These are phyloP conservation scores for Calocera cornea DNA, from an alignment of 768 basidiomycete species.

Conservation along the genomic window DNA sequence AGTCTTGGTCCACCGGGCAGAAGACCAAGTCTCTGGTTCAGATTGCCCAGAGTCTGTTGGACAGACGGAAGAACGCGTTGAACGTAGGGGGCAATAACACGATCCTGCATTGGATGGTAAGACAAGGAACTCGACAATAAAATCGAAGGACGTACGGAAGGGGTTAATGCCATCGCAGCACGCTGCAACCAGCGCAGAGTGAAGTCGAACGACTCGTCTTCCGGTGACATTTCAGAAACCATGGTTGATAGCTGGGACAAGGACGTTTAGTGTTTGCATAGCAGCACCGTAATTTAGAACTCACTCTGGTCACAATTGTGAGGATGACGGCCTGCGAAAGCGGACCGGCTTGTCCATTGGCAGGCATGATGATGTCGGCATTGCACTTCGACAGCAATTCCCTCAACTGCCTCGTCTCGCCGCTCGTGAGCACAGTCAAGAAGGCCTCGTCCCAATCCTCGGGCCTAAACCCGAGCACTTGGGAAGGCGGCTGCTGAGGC, in stretches of 20 bases:
- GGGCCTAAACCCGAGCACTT: not conserved
- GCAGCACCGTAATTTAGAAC: conserved; percentile 21
- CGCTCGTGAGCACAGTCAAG: conserved; percentile 58
- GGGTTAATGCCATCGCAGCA: conserved; percentile 52
- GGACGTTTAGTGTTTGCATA: not conserved
- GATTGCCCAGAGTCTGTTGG: conserved; percentile 58
- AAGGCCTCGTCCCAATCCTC: conserved; percentile 83
- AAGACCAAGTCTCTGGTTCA: conserved; percentile 65
- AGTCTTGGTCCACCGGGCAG: conserved; percentile 53
- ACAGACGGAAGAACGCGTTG: conserved; percentile 70
- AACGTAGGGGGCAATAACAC: conserved; percentile 68
- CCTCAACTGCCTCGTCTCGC: conserved; percentile 60
- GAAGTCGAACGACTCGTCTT: conserved; percentile 68
- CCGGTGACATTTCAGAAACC: conserved; percentile 60
- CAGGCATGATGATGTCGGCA: conserved; percentile 67
- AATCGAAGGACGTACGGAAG: conserved; percentile 39
- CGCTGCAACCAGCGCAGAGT: conserved; percentile 82
- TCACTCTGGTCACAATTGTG: conserved; percentile 68
- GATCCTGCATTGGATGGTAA: conserved; percentile 38
- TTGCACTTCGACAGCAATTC: conserved; percentile 60
- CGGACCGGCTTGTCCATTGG: conserved; percentile 45
- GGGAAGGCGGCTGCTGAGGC: conserved; percentile 5
- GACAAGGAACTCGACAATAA: conserved; percentile 4
- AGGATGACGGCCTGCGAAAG: conserved; percentile 75
- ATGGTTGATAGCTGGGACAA: conserved; percentile 49